phyloP scores from a whole-genome alignment of 1,284 basidiomycete genomes.

The Mrakiaceae sp. region DNA sequence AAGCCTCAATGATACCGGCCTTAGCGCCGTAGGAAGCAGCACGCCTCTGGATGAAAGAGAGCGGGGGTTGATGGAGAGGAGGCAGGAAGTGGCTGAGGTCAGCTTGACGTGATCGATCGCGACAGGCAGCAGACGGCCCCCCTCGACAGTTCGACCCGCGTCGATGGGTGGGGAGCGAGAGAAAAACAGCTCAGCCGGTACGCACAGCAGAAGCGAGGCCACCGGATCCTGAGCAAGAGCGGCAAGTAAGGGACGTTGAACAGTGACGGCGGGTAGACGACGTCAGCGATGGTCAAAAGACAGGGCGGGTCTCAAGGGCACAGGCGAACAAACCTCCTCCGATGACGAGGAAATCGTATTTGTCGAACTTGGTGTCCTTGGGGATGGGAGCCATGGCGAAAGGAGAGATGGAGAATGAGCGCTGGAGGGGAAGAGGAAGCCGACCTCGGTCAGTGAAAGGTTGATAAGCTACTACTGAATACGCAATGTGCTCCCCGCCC shows the following conservation, averaged over 20 bases:
- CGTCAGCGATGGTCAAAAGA: neutral
- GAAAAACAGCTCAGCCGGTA: slow-evolving; percentile 5
- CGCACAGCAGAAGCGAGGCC: slow-evolving; percentile 35
- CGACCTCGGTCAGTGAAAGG: neutral
- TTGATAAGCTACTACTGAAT: too few relatives aligned
- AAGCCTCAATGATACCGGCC: slow-evolving; percentile 76
- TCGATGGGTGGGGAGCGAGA: too few relatives aligned
- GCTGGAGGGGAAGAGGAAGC: neutral
- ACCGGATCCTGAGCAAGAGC: slow-evolving; percentile 30
- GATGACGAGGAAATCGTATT: slow-evolving; percentile 27
- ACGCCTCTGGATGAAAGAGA: slow-evolving; percentile 47
- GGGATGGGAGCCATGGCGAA: slow-evolving; percentile 33
- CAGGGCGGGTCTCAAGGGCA: neutral
- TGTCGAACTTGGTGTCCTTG: slow-evolving; percentile 23
- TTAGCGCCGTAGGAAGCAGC: slow-evolving; percentile 90
- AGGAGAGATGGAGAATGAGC: slow-evolving; percentile 19
- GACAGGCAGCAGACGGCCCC: too few relatives aligned
- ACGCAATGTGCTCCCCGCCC: too few relatives aligned
- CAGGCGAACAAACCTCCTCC: slow-evolving; percentile 9
- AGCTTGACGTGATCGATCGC: neutral
- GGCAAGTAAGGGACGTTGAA: slow-evolving; percentile 25
- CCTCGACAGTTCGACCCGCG: too few relatives aligned
- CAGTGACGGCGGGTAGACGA: neutral
- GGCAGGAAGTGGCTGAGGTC: neutral
- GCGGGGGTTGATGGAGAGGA: too few relatives aligned